Base-by-base conservation (phyloP, 768 basidiomycete species). In the Zangia roseola region DNA sequence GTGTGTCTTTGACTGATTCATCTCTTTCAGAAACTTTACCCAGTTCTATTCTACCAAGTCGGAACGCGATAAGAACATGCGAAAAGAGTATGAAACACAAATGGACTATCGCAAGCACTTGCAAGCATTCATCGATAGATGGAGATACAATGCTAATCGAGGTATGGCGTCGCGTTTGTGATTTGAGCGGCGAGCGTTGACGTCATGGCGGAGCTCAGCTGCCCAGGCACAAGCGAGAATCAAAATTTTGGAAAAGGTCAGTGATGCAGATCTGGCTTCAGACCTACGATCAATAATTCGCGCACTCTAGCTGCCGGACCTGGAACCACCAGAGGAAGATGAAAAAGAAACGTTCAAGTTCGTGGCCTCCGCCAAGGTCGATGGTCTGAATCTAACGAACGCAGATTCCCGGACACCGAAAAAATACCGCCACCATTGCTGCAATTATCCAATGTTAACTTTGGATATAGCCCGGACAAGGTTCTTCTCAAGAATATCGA, bases 1-100 rank as follows among this genome's bases (percentile, higher is more conserved):
- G 4, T 33, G 43, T 53, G 24, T 45, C 49, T 10, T 52, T 46
- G 36, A 60, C 45, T 24, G 7, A 9, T 17, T 31, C 25, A 20
- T 38, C 35, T 30, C 5, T n/a, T 36, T 2, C 56, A 91, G 89
- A 49, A 98, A 98, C 73, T 99, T 98, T 70, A 85, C 90, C 1
- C 94, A 98, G 67, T 98, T 99, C 78, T 98, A 99, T 66, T 94
- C 95, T 2, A 98, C 95, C 19, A 97, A 98, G 71, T 90, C 88
- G 5, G 97, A 98, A 63, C 86, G 97, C 23, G 89, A 93, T 58
- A 83, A 84, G 50, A 94, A 94, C 62, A 72, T 94, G 69, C 83
- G 82, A 35, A 94, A 93, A 70, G 95, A 98, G 68, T 99, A 98
- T 68, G 95, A 98, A 28, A 76, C 92, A 0, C 97, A 99, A 69